Conservation (phyloP, 1,139 yeast genomes). For the Protomyces lactucae-debilis region DNA sequence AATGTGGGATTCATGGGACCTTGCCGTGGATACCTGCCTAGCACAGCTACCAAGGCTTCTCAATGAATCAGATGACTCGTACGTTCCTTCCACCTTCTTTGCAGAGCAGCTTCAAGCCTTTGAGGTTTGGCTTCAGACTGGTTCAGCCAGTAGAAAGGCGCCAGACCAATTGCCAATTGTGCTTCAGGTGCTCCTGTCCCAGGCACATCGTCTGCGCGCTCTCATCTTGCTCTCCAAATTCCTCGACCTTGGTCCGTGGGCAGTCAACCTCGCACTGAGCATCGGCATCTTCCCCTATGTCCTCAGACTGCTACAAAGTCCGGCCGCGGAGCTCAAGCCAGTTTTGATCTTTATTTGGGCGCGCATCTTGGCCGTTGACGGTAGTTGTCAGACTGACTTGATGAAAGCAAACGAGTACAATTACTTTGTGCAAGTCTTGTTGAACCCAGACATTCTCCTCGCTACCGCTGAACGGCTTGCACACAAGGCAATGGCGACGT, state of each 20-base stretch:
- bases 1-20: slow-evolving; percentile 98
- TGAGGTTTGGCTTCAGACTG: slow-evolving; percentile 91
- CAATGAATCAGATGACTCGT: slow-evolving; percentile 44
- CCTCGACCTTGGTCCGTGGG: slow-evolving; percentile 95
- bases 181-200: slow-evolving; percentile 84
- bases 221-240: slow-evolving; percentile 76
- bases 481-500: slow-evolving; percentile 94
- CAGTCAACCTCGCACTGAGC: slow-evolving; percentile 84
- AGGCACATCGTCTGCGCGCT: slow-evolving; percentile 88
- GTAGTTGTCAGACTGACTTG: slow-evolving; percentile 84
- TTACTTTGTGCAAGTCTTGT: slow-evolving; percentile 75
- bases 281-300: slow-evolving; percentile 97
- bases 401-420: slow-evolving; percentile 87
- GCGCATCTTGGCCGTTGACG: slow-evolving; percentile 91
- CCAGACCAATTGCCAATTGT: slow-evolving; percentile 96
- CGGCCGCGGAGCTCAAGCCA: slow-evolving; percentile 92
- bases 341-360: slow-evolving; percentile 97
- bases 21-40: slow-evolving; percentile 90
- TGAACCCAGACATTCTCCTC: slow-evolving; percentile 45
- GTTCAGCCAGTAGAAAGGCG: slow-evolving; percentile 69
- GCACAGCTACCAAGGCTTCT: slow-evolving; percentile 46
- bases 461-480: slow-evolving; percentile 48
- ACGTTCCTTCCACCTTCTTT: slow-evolving; percentile 87
- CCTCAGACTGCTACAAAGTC: slow-evolving; percentile 79
- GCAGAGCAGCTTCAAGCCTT: slow-evolving; percentile 95